phyloP scores from a whole-genome alignment of 805 yeast genomes.

The Yarrowia sp. region DNA sequence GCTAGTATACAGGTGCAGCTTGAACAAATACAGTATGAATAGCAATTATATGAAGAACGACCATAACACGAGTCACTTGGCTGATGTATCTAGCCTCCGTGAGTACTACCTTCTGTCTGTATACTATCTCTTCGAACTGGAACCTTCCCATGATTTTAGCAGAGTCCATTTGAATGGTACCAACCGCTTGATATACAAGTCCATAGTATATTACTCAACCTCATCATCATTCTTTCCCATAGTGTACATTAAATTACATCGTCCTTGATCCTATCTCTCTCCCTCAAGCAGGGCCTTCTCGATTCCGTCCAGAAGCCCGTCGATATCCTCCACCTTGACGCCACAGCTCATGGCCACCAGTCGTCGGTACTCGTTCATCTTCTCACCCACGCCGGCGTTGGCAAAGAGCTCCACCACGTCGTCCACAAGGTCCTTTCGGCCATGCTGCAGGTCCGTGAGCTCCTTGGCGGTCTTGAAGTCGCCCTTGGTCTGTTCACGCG shows the following conservation, averaged over 20 bases:
- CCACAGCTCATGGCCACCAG: slow-evolving; percentile 81
- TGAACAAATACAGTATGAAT: too few relatives aligned
- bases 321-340: slow-evolving; percentile 77
- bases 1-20: too few relatives aligned
- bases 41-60: too few relatives aligned
- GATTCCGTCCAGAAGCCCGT: slow-evolving; percentile 81
- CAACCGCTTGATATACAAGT: too few relatives aligned
- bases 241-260: slow-evolving; percentile 36
- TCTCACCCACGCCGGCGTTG: slow-evolving; percentile 57
- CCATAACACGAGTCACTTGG: too few relatives aligned
- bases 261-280: slow-evolving; percentile 21
- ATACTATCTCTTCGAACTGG: too few relatives aligned
- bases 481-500: slow-evolving; percentile 38
- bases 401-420: slow-evolving; percentile 60
- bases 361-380: slow-evolving; percentile 79
- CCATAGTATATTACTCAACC: too few relatives aligned
- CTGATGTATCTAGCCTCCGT: too few relatives aligned
- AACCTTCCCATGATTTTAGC: too few relatives aligned
- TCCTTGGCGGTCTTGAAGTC: slow-evolving; percentile 49
- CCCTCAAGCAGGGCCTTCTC: slow-evolving; percentile 54
- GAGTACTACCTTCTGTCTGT: too few relatives aligned
- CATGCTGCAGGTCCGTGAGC: slow-evolving; percentile 54
- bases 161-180: too few relatives aligned
- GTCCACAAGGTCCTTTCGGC: slow-evolving; percentile 53
- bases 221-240: slow-evolving; percentile 1